Evolutionary conservation across 352 stramenopile genomes (phyloP), one percentile per base, ranked within the genome.

Genomic region (Phytopythium litorale): DNA sequence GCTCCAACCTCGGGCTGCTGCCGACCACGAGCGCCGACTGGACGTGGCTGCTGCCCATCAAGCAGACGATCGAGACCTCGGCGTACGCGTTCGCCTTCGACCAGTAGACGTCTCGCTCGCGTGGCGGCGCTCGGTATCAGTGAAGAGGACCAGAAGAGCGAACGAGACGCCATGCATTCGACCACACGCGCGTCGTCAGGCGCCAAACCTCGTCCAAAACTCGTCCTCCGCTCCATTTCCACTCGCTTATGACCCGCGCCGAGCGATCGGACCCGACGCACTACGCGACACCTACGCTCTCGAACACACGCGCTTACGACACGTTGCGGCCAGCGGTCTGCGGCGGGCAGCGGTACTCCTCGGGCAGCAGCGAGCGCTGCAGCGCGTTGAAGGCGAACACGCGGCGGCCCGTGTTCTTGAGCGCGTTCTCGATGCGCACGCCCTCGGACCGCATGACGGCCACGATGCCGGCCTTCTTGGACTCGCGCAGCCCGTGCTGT

Each of bases 1-100:
- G 87, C 59, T 88, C 81, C 23, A 93, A 88, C 68, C 94, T 98
- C 85, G 92, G 93, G 30, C 75, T 98, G 40, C 66, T 98, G 61
- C 93, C 93, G 4, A 96, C 91, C 13, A 97, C 88, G 12, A 94
- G 84, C 49, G 88, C 91, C 50, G 93, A 98, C 72, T 98, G 90
- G 89, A 96, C 88, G 62, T 96, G 87, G 78, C 78, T 97, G 57
- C 69, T 97, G 57, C 87, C 87, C 7, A 89, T 94, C 61, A 91
- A 91, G 58, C 76, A 93, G 57, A 78, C 77, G 30, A 35, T 92
- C 50, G 86, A 94, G 65, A 89, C 79, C 38, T 94, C 86, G n/a
- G 78, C 85, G 2, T 88, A 84, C 55, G 81, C 78, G 7, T 75
- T 83, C 42, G 75, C 72, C 32, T 70, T 76, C 62, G 60, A 62